Conservation (phyloP, 768 basidiomycete species). For the Lentinus tigrinus region DNA sequence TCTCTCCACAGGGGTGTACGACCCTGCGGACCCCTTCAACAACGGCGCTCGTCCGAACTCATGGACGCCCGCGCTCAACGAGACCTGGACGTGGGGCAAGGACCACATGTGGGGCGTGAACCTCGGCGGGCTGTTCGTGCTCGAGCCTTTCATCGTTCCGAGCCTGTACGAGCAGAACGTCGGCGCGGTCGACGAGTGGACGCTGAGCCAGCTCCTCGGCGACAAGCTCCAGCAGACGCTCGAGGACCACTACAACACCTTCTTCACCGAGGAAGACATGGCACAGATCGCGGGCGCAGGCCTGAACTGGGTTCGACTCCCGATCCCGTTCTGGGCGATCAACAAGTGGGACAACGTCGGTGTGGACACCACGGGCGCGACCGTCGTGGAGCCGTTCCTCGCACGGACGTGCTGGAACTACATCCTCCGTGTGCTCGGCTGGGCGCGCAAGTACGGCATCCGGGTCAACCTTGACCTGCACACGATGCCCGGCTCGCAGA, state of each 20-base stretch:
- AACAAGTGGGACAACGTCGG: constrained; percentile 57
- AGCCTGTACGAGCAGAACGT: constrained; percentile 55
- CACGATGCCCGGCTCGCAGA: constrained; percentile 77
- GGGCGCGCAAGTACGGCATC: constrained; percentile 91
- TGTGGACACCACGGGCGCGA: constrained; percentile 14
- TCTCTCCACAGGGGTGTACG: constrained; percentile 50
- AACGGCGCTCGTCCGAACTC: constrained; percentile 72
- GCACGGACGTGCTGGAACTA: constrained; percentile 79
- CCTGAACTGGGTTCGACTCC: constrained; percentile 79
- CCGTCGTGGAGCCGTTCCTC: constrained; percentile 67
- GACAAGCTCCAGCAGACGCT: constrained; percentile 41
- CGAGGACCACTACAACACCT: constrained; percentile 77
- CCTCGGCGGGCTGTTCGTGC: constrained; percentile 71
- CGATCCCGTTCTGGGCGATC: constrained; percentile 85
- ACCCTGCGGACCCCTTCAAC: constrained; percentile 74
- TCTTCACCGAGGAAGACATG: constrained; percentile 49
- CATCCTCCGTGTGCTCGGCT: constrained; percentile 69
- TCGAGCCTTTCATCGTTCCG: constrained; percentile 79
- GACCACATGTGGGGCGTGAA: constrained; percentile 69
- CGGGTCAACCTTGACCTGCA: constrained; percentile 81
- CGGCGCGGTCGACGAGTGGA: constrained; percentile 62
- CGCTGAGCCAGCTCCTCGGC: constrained; percentile 59
- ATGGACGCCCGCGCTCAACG: constrained; percentile 79
- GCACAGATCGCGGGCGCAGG: constrained; percentile 52
- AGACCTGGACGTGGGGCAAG: constrained; percentile 67